phyloP scores from a whole-genome alignment of 805 yeast species.

The Kodamaea nitidulidarum region DNA sequence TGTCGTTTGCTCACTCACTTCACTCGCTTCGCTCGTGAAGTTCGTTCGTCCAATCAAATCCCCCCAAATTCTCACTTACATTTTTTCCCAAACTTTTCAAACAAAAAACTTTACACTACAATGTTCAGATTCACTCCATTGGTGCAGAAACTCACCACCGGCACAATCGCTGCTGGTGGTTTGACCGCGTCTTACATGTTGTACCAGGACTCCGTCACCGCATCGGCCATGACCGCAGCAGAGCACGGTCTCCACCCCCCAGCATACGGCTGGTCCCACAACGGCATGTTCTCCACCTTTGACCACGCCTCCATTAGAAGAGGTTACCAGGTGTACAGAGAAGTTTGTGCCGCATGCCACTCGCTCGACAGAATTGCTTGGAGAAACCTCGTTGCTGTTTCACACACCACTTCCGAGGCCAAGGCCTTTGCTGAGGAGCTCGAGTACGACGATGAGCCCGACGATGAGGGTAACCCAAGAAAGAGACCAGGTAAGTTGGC shows the following conservation, averaged over 20 bases:
- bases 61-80: constrained; percentile 1
- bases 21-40: neutral
- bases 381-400: constrained; percentile 97
- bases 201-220: constrained; percentile 81
- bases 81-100: constrained; percentile 3
- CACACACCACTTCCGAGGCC: constrained; percentile 87
- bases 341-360: constrained; percentile 99
- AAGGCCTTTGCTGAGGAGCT: constrained; percentile 92
- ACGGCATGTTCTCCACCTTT: constrained; percentile 84
- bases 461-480: constrained; percentile 94
- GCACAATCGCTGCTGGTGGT: constrained; percentile 71
- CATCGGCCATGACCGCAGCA: constrained; percentile 96
- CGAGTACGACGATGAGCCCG: constrained; percentile 96
- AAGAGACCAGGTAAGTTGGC: constrained; percentile 98
- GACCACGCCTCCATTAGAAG: constrained; percentile 97
- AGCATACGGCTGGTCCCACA: constrained; percentile 88
- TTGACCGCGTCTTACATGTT: constrained; percentile 75
- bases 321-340: constrained; percentile 98
- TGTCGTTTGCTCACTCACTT: too few species aligned
- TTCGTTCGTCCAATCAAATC: constrained; percentile 3
- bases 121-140: constrained; percentile 13
- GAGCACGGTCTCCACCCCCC: constrained; percentile 99
- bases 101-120: constrained; percentile 3
- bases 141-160: constrained; percentile 51
- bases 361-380: constrained; percentile 95